Evolutionary conservation across 2,329 filamentous ascomycete genomes (phyloP), one percentile per base, ranked within the genome.

Genomic region (Stenocarpella maydis): DNA sequence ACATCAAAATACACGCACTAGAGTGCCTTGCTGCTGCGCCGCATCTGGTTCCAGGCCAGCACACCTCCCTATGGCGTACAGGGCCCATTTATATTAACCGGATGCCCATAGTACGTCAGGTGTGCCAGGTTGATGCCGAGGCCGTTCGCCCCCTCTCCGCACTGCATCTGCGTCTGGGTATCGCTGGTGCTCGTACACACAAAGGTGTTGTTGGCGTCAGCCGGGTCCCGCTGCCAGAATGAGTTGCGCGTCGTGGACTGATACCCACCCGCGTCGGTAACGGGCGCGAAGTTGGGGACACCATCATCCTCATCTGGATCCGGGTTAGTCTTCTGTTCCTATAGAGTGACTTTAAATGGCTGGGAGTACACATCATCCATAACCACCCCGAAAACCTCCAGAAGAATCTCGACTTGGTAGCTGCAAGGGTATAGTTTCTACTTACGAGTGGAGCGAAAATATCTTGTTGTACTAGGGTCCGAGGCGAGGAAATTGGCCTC

Each of bases 141-240:
- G 10, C 58, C 41, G 34, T 61, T 61, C 14, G 41, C 47, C 19
- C 58, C 58, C 8, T 61, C 58, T 1, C 58, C 41, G 15, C 58
- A 61, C 19, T 61, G 58, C 58, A 41, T 61, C 26, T 61, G 58
- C n/a, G 58, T 61, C 58, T 61, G 58, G 58, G 47, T 47, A 26
- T 61, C 58, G 58, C 58, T 61, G 12, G 58, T 47, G 26, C 58
- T 61, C 2, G 58, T 61, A 17, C 58, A 61, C n/a, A 61, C 41
- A 15, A 61, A 61, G 2, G 58, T 61, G 41, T 61, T 61, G 28
- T 47, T 47, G 58, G 58, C 58, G 9, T 41, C 58, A n/a, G 37
- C 58, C 1, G 58, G 41, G 14, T 61, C 58, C 17, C 41, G 41
- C 28, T 61, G 58, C 58, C 58, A 61, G 19, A 24, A 61, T 19